Evolutionary conservation across 1,139 yeast species (phyloP).

Genomic region (Candida gigantensis): DNA sequence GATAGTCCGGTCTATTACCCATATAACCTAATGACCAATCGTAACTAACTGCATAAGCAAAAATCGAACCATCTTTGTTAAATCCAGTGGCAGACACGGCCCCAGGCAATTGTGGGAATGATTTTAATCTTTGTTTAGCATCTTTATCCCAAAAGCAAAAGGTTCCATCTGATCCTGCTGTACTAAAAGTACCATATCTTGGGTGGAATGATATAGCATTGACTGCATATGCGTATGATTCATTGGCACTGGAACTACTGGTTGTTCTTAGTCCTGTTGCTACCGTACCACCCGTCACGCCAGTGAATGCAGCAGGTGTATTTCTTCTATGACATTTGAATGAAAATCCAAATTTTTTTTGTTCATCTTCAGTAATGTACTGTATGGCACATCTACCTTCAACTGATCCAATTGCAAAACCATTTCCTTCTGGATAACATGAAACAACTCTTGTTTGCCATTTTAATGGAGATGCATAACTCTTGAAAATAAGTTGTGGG

Average conservation of each 20-base stretch:
- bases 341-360: constrained; percentile 72
- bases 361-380: constrained; percentile 82
- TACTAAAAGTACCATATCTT: constrained; percentile 82
- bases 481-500: constrained; percentile 82
- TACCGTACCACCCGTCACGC: constrained; percentile 21
- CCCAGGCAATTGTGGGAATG: constrained; percentile 71
- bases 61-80: constrained; percentile 78
- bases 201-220: constrained; percentile 89
- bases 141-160: constrained; percentile 97
- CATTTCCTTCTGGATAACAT: constrained; percentile 88
- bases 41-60: constrained; percentile 91
- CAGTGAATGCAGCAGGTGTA: constrained; percentile 36
- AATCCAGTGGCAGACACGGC: constrained; percentile 79
- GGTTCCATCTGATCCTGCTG: constrained; percentile 95
- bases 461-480: constrained; percentile 77
- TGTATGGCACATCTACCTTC: constrained; percentile 98
- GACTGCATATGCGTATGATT: constrained; percentile 68
- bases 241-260: constrained; percentile 23
- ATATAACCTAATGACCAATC: constrained; percentile 94
- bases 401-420: constrained; percentile 88
- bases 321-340: constrained; percentile 88
- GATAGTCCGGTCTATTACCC: constrained; percentile 73
- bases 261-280: constrained; percentile 4
- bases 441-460: constrained; percentile 84
- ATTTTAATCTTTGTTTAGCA: constrained; percentile 82